phyloP scores from a whole-genome alignment of 106 monocot species.

The Allium fistulosum region DNA sequence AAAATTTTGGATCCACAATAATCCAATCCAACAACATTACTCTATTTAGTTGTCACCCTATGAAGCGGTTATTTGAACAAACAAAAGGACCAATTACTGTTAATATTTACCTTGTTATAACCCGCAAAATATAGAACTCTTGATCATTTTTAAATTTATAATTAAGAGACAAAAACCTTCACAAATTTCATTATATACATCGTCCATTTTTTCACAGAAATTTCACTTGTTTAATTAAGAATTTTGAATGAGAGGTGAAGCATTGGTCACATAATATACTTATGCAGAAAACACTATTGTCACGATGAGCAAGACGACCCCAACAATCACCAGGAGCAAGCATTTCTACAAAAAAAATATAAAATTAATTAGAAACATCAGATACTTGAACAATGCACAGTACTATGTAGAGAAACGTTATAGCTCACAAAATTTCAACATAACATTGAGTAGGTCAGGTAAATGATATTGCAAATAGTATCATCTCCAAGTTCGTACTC shows the following conservation, averaged over 20 bases:
- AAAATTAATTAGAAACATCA: neutral
- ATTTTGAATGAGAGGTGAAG: neutral
- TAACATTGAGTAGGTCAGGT: neutral
- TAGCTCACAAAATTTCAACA: neutral
- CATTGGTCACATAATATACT: neutral
- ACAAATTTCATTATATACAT: no score
- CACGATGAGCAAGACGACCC: conserved; percentile 68
- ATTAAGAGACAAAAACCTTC: no score
- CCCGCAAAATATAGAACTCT: no score
- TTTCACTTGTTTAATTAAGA: neutral
- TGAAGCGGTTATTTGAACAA: no score
- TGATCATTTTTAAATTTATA: no score
- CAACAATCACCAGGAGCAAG: conserved; percentile 85
- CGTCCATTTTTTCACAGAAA: neutral
- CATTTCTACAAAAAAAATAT: conserved; percentile 38
- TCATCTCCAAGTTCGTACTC: neutral
- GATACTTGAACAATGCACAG: neutral
- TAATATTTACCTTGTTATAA: no score
- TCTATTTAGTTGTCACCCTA: no score
- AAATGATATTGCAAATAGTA: neutral
- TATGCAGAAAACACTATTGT: conserved; percentile 63
- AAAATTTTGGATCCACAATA: no score
- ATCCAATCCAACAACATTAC: no score
- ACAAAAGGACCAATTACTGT: no score
- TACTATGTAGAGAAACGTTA: neutral